Base-by-base conservation (phyloP, 208 protist species). In the Acanthamoeba sp. region DNA sequence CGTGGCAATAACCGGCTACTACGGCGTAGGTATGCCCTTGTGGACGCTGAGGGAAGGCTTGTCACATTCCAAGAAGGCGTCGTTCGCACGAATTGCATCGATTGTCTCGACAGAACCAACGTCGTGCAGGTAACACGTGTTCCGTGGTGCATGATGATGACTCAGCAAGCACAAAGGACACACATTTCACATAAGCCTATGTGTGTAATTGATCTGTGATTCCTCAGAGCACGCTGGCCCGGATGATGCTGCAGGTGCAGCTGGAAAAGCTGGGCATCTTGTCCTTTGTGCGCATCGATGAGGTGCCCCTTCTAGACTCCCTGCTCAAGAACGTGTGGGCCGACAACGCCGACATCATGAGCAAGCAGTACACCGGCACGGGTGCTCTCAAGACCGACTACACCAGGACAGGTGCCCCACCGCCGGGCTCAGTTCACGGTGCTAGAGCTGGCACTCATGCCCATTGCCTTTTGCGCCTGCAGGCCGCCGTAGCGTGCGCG, bases 81-180 rank as follows among this genome's bases (percentile, higher is more conserved):
- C 22, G 64, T 98, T 16, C 73, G 97, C 45, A 97, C 96, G 18
- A 98, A 98, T 66, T 98, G 97, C 78, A 96, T 98, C 6, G 97
- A 98, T 84, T 97, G 96, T 52, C 88, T 98, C 0, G 97, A 98
- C 80, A 48, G 97, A 27, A 98, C 97, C 16, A 98, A 98, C 89
- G 97, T 98, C 14, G 97, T 97, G 6, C 97, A 98, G 55, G 55
- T n/a, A n/a, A n/a, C n/a, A n/a, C n/a, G n/a, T n/a, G n/a, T n/a
- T n/a, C n/a, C n/a, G n/a, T n/a, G n/a, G n/a, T n/a, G n/a, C n/a
- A n/a, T 62, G 24, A 16, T 16, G 7, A 29, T n/a, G 5, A 9
- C 55, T 2, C 55, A 7, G 1, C 24, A 62, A 6, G 16, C 55
- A 29, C 55, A 4, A 16, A 4, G 9, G 6, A 62, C 55, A 62